Conservation (phyloP, 495 filamentous ascomycete species). For the Copromyces sp. region DNA sequence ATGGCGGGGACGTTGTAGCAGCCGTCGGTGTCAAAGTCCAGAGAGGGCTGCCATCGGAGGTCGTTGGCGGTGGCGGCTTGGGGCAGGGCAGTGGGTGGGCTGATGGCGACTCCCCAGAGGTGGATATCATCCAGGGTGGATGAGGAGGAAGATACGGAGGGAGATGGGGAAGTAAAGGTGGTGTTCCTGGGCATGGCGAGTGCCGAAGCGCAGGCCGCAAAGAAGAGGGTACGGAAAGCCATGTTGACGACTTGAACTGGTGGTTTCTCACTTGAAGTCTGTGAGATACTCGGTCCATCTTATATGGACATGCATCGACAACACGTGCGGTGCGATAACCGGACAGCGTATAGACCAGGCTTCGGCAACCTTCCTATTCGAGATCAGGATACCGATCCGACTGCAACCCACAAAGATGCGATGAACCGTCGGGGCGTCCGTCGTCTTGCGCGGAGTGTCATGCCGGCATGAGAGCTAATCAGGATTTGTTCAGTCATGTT, state of each 20-base stretch:
- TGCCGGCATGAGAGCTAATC: not conserved
- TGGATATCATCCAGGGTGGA: not conserved
- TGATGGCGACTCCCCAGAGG: constrained; percentile 2
- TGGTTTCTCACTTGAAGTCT: not conserved
- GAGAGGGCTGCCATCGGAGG: constrained; percentile 32
- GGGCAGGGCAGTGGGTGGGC: constrained; percentile 26
- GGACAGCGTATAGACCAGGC: not conserved
- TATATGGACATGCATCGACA: not conserved
- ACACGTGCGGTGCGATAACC: not conserved
- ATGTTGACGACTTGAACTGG: not conserved
- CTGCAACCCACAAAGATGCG: not conserved
- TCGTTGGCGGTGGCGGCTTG: constrained; percentile 30
- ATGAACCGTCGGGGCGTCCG: not conserved
- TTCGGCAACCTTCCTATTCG: not conserved
- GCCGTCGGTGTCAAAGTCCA: constrained; percentile 38
- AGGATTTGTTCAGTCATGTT: not conserved
- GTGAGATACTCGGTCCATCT: not conserved
- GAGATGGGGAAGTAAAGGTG: not conserved
- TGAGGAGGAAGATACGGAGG: too few species aligned
- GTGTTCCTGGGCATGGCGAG: not conserved
- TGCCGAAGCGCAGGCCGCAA: not conserved
- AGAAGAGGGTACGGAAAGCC: not conserved
- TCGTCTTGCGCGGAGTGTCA: not conserved
- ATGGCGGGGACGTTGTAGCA: constrained; percentile 41
- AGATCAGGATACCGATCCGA: not conserved